Evolutionary conservation across 108 stramenopile genomes (phyloP), one percentile per base, ranked within the genome.

Genomic region (Stephanodiscus triporus): DNA sequence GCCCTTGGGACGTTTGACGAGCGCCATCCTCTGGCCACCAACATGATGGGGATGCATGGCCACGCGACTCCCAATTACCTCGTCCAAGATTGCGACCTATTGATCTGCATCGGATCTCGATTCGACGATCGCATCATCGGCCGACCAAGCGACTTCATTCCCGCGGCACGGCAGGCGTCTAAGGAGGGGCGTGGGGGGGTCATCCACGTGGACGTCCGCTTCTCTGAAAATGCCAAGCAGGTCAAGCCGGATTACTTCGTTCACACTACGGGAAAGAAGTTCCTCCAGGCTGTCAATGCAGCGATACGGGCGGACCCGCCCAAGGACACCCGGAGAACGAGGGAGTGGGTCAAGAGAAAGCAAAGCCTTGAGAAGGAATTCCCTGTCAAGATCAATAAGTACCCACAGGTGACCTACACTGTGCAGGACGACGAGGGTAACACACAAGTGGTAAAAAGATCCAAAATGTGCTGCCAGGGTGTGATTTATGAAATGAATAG

Each of bases 81-180:
- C 80, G 83, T 92, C n/a, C 95, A 96, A 77, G 89, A 93, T 50
- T 86, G 91, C 16, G 95, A 96, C 68, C 88, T 96, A 47, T 84
- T 96, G 69, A 86, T 96, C 26, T 85, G 84, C 48, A 81, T 96
- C 27, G 95, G 95, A 56, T 93, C 95, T 24, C 82, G 95, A 55
- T 96, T 96, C 56, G 95, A 96, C 68, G 95, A 96, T 84, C 93
- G 95, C 36, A 92, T 96, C 64, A 96, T 93, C 6, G 91, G 91
- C 23, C 75, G 90, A 70, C 85, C 90, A 68, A 66, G 73, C 32
- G 90, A 89, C 62, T 96, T 92, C 66, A 80, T 91, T 26, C 93
- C 91, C 13, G 91, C 89, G 63, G 95, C 95, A 9, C 68, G 81
- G 69, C 84, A 89, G 70, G 95, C 95, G 17, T 90, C 84, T 9